Conservation (phyloP, 768 basidiomycete species). For the Goffeauzyma gilvescens region DNA sequence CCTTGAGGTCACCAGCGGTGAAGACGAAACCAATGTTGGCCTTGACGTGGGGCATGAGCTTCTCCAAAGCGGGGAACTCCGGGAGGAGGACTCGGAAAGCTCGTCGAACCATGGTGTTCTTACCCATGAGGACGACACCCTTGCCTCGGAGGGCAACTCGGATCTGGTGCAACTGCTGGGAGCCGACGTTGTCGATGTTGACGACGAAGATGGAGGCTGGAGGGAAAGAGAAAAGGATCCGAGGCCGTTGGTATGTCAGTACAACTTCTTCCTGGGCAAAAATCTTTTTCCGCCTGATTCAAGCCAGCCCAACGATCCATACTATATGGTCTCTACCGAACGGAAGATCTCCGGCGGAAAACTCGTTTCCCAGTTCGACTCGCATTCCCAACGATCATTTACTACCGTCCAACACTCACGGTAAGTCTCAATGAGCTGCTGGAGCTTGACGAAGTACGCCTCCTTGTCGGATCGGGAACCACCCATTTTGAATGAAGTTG, state of each 20-base stretch:
- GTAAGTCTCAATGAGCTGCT: constrained; percentile 74
- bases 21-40: constrained; percentile 99
- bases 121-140: constrained; percentile 96
- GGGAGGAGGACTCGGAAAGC: constrained; percentile 76
- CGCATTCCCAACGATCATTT: background rate
- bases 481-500: constrained; percentile 55
- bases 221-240: background rate
- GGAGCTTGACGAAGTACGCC: constrained; percentile 78
- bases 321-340: background rate
- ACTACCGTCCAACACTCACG: constrained; percentile 44
- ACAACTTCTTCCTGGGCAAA: too few species aligned
- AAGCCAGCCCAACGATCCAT: background rate
- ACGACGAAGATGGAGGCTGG: constrained; percentile 93
- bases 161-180: constrained; percentile 62
- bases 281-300: too few species aligned
- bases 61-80: constrained; percentile 86
- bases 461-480: constrained; percentile 75
- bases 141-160: constrained; percentile 69
- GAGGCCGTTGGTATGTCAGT: background rate
- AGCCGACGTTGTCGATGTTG: constrained; percentile 99
- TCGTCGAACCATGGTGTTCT: constrained; percentile 99
- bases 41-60: constrained; percentile 80
- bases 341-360: background rate
- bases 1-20: constrained; percentile 78
- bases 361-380: background rate